Evolutionary conservation across 1,139 yeast species (phyloP).

Genomic region (Candida sanyaensis): DNA sequence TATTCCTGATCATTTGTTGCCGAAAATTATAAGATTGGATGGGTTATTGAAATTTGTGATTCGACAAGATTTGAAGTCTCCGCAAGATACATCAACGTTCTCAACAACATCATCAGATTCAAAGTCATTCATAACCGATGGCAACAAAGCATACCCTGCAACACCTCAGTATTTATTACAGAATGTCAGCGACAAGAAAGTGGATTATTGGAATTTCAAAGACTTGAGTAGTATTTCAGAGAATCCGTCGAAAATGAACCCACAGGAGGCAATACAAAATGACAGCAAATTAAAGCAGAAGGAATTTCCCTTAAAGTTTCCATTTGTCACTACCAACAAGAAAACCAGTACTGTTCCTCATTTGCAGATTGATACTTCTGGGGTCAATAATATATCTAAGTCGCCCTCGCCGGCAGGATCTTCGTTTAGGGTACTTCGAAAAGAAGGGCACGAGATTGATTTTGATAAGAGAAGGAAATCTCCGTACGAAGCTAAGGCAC

Average conservation of each 20-base stretch:
- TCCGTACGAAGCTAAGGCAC: conserved; percentile 57
- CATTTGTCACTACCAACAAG: conserved; percentile 12
- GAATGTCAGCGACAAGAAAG: conserved; percentile 31
- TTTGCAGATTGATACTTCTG: conserved; percentile 32
- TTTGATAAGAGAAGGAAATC: conserved; percentile 80
- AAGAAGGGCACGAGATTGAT: conserved; percentile 62
- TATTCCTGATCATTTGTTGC: conserved; percentile 50
- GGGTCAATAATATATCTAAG: conserved; percentile 11
- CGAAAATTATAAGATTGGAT: conserved; percentile 33
- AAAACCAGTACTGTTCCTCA: conserved; percentile 17
- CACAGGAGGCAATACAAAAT: neutral
- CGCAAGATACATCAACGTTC: conserved; percentile 28
- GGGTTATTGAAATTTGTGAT: conserved; percentile 43
- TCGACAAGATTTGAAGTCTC: conserved; percentile 40
- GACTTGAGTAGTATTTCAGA: conserved; percentile 33
- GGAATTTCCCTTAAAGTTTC: conserved; percentile 14
- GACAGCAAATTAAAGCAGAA: conserved; percentile 12
- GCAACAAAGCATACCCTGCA: conserved; percentile 47
- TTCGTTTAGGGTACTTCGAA: conserved; percentile 65
- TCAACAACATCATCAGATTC: conserved; percentile 51
- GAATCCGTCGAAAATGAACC: conserved; percentile 2
- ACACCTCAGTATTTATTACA: conserved; percentile 64
- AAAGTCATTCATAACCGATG: conserved; percentile 46
- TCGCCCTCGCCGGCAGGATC: conserved; percentile 13
- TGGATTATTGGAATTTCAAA: conserved; percentile 67